A percentile compares a stretch with the other conserved stretches of the same genome.
Conservation (phyloP, 176 grass and related monocot species). For the Avena insularis region DNA sequence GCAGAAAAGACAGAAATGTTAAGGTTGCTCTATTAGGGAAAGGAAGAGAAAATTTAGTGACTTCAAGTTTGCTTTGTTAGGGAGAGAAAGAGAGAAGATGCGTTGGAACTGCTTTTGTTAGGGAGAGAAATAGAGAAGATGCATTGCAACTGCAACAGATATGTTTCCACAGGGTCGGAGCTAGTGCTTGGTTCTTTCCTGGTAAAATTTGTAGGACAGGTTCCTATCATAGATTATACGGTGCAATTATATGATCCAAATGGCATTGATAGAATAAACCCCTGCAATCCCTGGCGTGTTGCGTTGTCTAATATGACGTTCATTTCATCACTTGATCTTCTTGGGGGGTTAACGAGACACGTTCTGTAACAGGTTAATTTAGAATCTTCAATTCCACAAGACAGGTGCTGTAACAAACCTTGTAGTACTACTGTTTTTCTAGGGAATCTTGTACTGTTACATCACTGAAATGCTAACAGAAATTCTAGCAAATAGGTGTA, state of each 20-base stretch:
- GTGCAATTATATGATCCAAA: too few species aligned
- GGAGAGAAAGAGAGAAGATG: background rate
- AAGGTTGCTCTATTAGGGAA: background rate
- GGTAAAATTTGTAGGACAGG: too few species aligned
- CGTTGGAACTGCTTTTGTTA: background rate
- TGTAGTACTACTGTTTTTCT: too few species aligned
- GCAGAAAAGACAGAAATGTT: background rate
- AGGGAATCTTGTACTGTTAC: background rate
- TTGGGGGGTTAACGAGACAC: too few species aligned
- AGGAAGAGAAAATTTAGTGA: background rate
- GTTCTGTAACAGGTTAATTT: background rate
- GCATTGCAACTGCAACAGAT: background rate
- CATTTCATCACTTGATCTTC: too few species aligned
- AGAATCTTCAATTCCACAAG: background rate
- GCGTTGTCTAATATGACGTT: too few species aligned
- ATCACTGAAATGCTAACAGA: background rate
- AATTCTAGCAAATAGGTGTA: background rate
- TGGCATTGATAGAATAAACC: too few species aligned
- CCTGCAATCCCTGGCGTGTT: too few species aligned
- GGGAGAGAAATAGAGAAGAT: background rate
- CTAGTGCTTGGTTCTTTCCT: background rate
- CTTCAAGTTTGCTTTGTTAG: background rate
- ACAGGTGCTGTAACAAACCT: background rate
- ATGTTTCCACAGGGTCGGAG: background rate
- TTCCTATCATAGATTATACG: too few species aligned